A percentile compares a stretch with the other conserved stretches of the same genome.
Evolutionary conservation across 2,329 filamentous ascomycete species (phyloP).

Genomic region (Botryosphaeria agaves): DNA sequence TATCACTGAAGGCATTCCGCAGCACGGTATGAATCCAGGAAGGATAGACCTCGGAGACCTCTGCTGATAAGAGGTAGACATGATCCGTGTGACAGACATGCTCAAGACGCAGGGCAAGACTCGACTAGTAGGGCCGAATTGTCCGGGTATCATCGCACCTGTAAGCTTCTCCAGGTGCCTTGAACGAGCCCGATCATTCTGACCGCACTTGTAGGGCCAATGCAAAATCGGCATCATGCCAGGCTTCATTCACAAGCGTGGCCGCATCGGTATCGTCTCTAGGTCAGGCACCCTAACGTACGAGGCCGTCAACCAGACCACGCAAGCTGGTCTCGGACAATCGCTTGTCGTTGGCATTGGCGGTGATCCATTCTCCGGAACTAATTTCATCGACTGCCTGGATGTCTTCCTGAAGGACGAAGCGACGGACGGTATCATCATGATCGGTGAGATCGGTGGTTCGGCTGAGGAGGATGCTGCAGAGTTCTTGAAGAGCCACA

Average conservation of each 20-base stretch:
- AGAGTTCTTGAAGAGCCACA: slow-evolving; percentile 85
- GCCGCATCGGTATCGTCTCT: slow-evolving; percentile 95
- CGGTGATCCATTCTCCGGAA: slow-evolving; percentile 95
- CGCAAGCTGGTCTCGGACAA: slow-evolving; percentile 88
- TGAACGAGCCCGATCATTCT: slow-evolving; percentile 5
- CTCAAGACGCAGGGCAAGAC: slow-evolving; percentile 97
- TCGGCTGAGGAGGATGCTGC: slow-evolving; percentile 95
- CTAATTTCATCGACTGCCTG: slow-evolving; percentile 99
- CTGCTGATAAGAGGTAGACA: slow-evolving; percentile 43
- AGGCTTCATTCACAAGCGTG: slow-evolving; percentile 99
- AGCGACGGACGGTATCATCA: slow-evolving; percentile 98
- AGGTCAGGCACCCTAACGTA: slow-evolving; percentile 97
- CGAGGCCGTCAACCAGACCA: slow-evolving; percentile 99
- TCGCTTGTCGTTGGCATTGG: slow-evolving; percentile 97
- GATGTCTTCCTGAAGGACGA: slow-evolving; percentile 90
- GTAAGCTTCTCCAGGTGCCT: slow-evolving; percentile 19
- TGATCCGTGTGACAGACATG: slow-evolving; percentile 97
- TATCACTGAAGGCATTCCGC: slow-evolving; percentile 95
- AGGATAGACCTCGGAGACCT: too few relatives aligned
- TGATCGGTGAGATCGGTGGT: slow-evolving; percentile 99
- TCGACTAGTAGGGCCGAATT: slow-evolving; percentile 91
- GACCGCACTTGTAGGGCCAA: slow-evolving; percentile 45
- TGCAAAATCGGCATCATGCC: slow-evolving; percentile 99
- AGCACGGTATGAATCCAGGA: slow-evolving; percentile 52
- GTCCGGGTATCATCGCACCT: slow-evolving; percentile 85